Conservation (phyloP, 768 basidiomycete genomes). For the Hydnomerulius pinastri region DNA sequence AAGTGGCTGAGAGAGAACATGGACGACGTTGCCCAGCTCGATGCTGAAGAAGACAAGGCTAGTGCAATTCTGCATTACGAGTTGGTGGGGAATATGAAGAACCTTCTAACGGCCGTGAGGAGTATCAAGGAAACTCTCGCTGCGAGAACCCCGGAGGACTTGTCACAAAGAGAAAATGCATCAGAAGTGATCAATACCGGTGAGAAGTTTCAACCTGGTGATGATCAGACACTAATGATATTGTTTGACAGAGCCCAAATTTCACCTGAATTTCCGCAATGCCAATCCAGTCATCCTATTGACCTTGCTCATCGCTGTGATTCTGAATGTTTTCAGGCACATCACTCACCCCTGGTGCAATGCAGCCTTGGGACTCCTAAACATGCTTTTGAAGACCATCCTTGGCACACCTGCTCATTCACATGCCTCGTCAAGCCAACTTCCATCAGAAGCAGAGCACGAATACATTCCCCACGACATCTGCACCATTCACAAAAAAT, state of each 20-base stretch:
- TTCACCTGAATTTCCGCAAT: neutral
- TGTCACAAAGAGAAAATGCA: neutral
- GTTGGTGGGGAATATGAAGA: neutral
- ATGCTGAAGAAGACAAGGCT: neutral
- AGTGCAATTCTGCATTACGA: neutral
- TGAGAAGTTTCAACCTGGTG: neutral
- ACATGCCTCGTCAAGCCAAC: neutral
- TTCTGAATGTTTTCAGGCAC: conserved; percentile 3
- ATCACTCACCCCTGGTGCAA: conserved; percentile 4
- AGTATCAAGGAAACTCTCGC: neutral
- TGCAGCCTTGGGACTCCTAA: conserved; percentile 2
- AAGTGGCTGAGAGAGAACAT: neutral
- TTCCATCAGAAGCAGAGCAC: no score
- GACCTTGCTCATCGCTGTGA: neutral
- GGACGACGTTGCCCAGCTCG: neutral
- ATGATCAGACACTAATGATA: neutral
- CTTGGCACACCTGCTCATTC: neutral
- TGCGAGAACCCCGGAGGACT: neutral
- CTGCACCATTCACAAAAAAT: conserved; percentile 15
- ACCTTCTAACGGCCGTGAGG: neutral
- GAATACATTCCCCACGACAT: conserved; percentile 12
- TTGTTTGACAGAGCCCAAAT: neutral
- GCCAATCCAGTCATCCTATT: neutral
- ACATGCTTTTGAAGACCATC: neutral
- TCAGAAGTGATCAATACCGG: neutral